These are phyloP conservation scores for Phlegmacium glaucopus DNA, from an alignment of 768 basidiomycete species.

Conservation along the genomic window DNA sequence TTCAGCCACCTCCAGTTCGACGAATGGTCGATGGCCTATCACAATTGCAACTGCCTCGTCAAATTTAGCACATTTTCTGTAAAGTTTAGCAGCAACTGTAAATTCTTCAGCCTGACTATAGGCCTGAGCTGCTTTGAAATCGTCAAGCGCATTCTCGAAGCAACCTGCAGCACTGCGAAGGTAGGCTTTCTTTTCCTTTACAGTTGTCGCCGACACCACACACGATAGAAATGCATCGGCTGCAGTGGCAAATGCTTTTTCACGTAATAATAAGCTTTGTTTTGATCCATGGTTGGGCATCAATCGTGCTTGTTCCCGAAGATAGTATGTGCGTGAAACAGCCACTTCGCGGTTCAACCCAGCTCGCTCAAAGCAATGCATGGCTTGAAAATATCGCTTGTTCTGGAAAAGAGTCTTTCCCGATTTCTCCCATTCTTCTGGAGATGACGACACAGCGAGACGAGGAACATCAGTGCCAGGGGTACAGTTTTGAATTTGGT, in stretches of 20 bases:
- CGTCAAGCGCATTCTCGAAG: slow-evolving; percentile 36
- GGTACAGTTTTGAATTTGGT: slow-evolving; percentile 46
- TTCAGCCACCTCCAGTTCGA: slow-evolving; percentile 30
- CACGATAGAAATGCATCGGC: slow-evolving; percentile 48
- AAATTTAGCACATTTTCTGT: slow-evolving; percentile 28
- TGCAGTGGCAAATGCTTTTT: slow-evolving; percentile 38
- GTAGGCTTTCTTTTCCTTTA: slow-evolving; percentile 32
- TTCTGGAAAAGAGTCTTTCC: slow-evolving; percentile 35
- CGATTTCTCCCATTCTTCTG: slow-evolving; percentile 34
- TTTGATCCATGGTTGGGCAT: slow-evolving; percentile 16
- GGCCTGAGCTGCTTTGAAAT: slow-evolving; percentile 40
- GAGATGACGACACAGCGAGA: slow-evolving; percentile 52
- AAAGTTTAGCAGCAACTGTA: slow-evolving; percentile 11
- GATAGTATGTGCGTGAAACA: slow-evolving; percentile 50
- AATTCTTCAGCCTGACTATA: slow-evolving; percentile 40
- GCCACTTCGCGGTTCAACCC: slow-evolving; percentile 35
- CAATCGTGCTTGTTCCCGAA: slow-evolving; percentile 48
- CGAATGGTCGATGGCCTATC: slow-evolving; percentile 22
- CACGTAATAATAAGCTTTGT: slow-evolving; percentile 10
- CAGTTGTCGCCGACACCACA: slow-evolving; percentile 25
- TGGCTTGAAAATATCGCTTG: slow-evolving; percentile 50
- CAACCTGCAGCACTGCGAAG: slow-evolving; percentile 45
- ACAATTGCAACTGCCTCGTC: slow-evolving; percentile 51
- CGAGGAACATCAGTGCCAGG: slow-evolving; percentile 48
- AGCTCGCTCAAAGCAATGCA: slow-evolving; percentile 38